Percentiles rank a stretch among this genome's conserved stretches.
Evolutionary conservation across 306 rosid genomes (phyloP).

Genomic region (Cucurbita maxima): DNA sequence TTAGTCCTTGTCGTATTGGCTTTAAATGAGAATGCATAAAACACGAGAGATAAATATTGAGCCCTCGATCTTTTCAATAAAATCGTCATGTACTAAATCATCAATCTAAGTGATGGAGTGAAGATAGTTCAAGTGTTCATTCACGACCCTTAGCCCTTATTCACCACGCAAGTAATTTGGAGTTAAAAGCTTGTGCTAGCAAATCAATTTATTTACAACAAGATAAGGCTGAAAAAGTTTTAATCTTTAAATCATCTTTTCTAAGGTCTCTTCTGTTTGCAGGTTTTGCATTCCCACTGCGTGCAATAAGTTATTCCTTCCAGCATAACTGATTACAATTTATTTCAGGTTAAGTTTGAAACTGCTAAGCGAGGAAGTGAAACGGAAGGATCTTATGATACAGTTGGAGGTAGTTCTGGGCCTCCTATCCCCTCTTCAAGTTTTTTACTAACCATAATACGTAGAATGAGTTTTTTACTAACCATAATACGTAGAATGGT

Average conservation of each 20-base stretch:
- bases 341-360: slow-evolving; percentile 36
- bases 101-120: neutral
- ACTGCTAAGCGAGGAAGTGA: slow-evolving; percentile 17
- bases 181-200: neutral
- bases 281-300: neutral
- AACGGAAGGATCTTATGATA: slow-evolving; percentile 25
- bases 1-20: neutral
- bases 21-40: neutral
- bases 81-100: neutral
- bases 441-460: neutral
- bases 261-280: neutral
- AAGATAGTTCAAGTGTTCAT: neutral
- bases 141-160: neutral
- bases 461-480: neutral
- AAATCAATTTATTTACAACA: neutral
- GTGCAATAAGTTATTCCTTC: neutral
- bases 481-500: neutral
- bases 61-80: neutral
- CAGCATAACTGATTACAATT: neutral
- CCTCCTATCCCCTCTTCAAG: neutral
- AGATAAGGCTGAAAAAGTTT: neutral
- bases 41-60: neutral
- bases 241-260: neutral
- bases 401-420: neutral
- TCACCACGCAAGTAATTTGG: neutral